These are phyloP conservation scores for Curvularia lunata DNA, from an alignment of 2,329 filamentous ascomycete genomes.

Conservation along the genomic window DNA sequence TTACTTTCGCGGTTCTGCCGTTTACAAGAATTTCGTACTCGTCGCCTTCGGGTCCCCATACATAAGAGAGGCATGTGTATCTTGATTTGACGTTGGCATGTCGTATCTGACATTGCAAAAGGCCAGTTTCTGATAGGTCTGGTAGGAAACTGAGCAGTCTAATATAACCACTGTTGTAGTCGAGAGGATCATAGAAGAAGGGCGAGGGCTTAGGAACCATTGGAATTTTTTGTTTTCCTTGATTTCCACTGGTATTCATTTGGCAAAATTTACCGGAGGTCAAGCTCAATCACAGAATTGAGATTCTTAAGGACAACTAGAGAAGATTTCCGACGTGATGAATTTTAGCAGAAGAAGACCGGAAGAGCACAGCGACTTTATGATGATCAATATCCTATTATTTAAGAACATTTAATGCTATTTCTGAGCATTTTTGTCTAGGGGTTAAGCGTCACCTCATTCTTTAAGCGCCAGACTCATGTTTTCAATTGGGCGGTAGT, in stretches of 20 bases:
- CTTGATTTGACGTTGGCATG: neutral
- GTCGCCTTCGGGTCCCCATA: slow-evolving; percentile 11
- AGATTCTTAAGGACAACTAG: neutral
- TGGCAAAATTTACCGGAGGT: neutral
- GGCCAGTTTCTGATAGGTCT: neutral
- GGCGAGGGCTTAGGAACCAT: neutral
- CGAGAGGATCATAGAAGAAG: slow-evolving; percentile 1
- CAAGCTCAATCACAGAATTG: neutral
- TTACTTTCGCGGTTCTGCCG: slow-evolving; percentile 7
- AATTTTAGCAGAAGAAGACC: neutral
- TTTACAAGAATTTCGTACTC: slow-evolving; percentile 7
- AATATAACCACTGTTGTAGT: slow-evolving; percentile 9
- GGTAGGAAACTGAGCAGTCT: slow-evolving; percentile 12
- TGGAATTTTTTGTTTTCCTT: neutral
- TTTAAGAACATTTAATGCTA: neutral
- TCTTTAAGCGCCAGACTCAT: neutral
- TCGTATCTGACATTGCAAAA: neutral
- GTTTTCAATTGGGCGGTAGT: neutral
- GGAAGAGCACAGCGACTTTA: neutral
- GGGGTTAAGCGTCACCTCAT: neutral
- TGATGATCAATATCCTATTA: neutral
- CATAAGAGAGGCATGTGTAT: slow-evolving; percentile 22
- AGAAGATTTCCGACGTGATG: neutral
- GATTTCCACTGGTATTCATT: neutral
- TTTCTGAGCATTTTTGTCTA: neutral